Base-by-base conservation (phyloP, 805 yeast genomes). In the Candida namnaoensis region DNA sequence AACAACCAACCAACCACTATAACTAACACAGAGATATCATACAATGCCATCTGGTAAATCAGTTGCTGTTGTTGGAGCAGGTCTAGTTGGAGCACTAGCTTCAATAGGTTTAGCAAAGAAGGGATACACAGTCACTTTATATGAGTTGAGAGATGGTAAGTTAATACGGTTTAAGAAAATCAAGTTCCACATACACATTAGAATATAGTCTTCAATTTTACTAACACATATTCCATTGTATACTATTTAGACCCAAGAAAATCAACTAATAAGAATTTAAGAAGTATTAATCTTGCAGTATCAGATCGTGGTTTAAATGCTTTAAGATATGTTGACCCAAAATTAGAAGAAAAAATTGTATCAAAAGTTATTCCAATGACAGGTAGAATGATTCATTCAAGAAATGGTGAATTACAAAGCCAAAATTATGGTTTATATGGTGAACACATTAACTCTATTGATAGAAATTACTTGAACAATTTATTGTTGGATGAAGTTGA, bases 201-300 rank as follows among this genome's bases (percentile, higher is more conserved):
- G 19, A 3, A 19, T 19, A 19, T 19, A 19, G 19, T 19, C 3
- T 19, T 19, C 19, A 19, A 19, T 19, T 19, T 19, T 19, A 19
- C 19, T 19, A 19, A 19, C 19, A 19, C 19, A 19, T 19, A 19
- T 19, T 19, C 19, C 19, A 19, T 19, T 19, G 3, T 19, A 19
- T 19, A 19, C 2, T 19, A 19, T 19, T 19, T 9, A 1, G 96
- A 88, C 58, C 87, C 88, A 14, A 62, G 86, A 48, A 49, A 42
- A 26, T 51, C 63, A 0, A 45, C 56, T 14, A 62, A 63, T 35
- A 63, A 62, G 38, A 68, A 69, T 47, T 57, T 79, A 32, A 61
- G 86, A 44, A 85, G 95, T 7, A 88, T 90, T 55, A 90, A 90
- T 54, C 66, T 90, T 47, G 96, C 96, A 0, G 82, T 90, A n/a